Evolutionary conservation across 768 basidiomycete species (phyloP), one percentile per base, ranked within the genome.

Genomic region (Trametopsis cervina): DNA sequence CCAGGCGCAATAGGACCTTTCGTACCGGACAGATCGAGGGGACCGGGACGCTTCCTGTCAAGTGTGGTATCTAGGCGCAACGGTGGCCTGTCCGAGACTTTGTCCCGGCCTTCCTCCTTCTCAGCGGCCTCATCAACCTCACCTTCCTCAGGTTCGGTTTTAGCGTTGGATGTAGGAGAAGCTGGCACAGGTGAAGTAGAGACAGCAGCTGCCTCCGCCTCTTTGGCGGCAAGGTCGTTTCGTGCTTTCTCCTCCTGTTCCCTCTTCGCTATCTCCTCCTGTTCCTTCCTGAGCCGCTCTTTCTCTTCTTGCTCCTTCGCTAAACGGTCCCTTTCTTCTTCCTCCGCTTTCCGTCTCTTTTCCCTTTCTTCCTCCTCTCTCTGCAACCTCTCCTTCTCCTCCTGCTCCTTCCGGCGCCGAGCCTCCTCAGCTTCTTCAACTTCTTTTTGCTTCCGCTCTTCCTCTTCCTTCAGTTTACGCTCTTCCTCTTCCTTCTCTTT

Each of bases 61-160:
- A 75, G 60, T 18, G 75, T 65, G 0, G 85, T 84, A 62, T 80
- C 81, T 63, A 87, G 85, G 38, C 83, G 82, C 17, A 88, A 69
- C 10, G 65, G 20, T 38, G 81, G 81, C 59, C 78, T 80, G 26
- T 66, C 59, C 40, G 70, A 60, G 2, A 60, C 54, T 57, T 73
- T 80, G 50, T 67, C 71, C 44, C 69, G 69, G n/a, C 57, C 46
- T 29, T 72, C 69, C 22, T 72, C 69, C 40, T 65, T 62, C 23
- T 54, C 51, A 10, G 50, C 26, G 48, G 60, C 5, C 40, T 79
- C 69, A 53, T 72, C 68, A 36, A 70, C 65, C 41, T 76, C 71
- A 42, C 69, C 69, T 22, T 76, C 73, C 57, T 78, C 77, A 35
- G 6, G 23, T 44, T 72, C 67, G 50, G 57, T 66, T 64, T 29